A percentile compares a stretch with the other conserved stretches of the same genome.
These are phyloP conservation scores for Entelexis sorbosivorans DNA, from an alignment of 1,139 yeast species.

Conservation along the genomic window DNA sequence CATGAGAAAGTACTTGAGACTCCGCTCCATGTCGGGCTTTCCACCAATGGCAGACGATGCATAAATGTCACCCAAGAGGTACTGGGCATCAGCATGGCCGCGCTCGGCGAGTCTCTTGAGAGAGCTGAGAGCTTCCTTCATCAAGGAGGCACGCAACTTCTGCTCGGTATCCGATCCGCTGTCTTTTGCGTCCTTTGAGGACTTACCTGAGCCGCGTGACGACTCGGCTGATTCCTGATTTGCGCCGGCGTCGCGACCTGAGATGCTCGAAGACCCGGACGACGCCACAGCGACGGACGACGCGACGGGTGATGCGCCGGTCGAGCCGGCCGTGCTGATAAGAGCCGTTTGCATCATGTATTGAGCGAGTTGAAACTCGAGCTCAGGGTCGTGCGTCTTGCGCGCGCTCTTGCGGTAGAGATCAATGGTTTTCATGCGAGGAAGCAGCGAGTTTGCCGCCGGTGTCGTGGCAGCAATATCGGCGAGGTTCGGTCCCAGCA, in stretches of 20 bases:
- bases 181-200: background rate
- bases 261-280: background rate
- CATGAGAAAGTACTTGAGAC: constrained; percentile 64
- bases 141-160: constrained; percentile 18
- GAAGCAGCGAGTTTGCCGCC: constrained; percentile 37
- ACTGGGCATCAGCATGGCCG: constrained; percentile 85
- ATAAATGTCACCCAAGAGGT: constrained; percentile 76
- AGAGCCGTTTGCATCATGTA: constrained; percentile 80
- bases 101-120: constrained; percentile 64
- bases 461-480: constrained; percentile 8
- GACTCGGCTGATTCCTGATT: background rate
- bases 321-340: constrained; percentile 12
- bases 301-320: constrained; percentile 16
- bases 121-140: constrained; percentile 67
- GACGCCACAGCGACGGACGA: constrained; percentile 7
- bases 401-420: constrained; percentile 78
- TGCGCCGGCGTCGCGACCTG: background rate
- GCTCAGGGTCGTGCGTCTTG: constrained; percentile 72
- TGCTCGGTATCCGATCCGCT: background rate
- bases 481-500: constrained; percentile 12
- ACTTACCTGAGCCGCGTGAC: background rate
- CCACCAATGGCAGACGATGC: constrained; percentile 71
- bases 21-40: constrained; percentile 66
- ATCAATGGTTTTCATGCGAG: constrained; percentile 78
- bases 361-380: constrained; percentile 83